phyloP scores from a whole-genome alignment of 1,139 yeast genomes.

The Blastobotrys persicus region DNA sequence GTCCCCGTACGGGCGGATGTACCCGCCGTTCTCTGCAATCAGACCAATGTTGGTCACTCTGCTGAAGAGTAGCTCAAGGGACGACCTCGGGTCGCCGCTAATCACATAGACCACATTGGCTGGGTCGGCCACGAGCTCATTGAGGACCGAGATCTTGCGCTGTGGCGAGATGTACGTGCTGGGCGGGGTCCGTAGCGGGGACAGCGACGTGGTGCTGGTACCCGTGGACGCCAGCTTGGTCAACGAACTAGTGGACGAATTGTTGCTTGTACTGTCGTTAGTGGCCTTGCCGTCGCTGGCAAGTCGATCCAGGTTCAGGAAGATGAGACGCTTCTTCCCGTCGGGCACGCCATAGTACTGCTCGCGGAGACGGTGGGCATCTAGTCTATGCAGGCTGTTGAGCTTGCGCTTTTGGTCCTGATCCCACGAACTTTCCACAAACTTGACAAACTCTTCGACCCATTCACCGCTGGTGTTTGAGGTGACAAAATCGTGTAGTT shows the following conservation, averaged over 20 bases:
- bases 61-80: conserved; percentile 65
- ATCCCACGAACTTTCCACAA: conserved; percentile 63
- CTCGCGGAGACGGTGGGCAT: conserved; percentile 24
- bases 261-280: neutral
- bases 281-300: conserved; percentile 7
- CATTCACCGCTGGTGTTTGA: conserved; percentile 73
- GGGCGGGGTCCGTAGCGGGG: conserved; percentile 15
- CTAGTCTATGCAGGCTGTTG: conserved; percentile 32
- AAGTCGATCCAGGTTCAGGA: conserved; percentile 34
- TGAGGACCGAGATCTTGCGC: conserved; percentile 38
- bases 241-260: neutral
- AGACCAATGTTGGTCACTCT: conserved; percentile 71
- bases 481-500: conserved; percentile 55
- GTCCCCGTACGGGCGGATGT: conserved; percentile 43
- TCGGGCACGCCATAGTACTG: conserved; percentile 26
- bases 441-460: conserved; percentile 59
- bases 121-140: conserved; percentile 51
- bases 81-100: conserved; percentile 60
- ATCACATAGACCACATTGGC: conserved; percentile 68
- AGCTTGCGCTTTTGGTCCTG: conserved; percentile 47
- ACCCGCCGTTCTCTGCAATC: conserved; percentile 89
- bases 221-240: neutral
- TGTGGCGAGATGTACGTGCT: conserved; percentile 33
- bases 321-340: conserved; percentile 33
- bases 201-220: conserved; percentile 14